These are phyloP conservation scores for Paracoccidioides lutzii DNA, from an alignment of 2,329 filamentous ascomycete species.

Conservation along the genomic window DNA sequence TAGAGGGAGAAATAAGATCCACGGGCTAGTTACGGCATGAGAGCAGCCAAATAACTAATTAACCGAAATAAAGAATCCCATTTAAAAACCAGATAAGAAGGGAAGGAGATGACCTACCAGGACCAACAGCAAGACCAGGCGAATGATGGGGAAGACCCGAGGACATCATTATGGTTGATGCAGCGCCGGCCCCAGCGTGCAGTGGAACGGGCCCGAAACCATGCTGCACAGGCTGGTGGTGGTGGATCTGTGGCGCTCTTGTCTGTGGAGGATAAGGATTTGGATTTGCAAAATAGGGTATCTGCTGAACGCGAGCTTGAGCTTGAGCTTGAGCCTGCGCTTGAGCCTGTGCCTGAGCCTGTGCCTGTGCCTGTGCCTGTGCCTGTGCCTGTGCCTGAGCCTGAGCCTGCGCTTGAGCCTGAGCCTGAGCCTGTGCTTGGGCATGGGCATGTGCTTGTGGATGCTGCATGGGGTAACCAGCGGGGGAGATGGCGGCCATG, in stretches of 20 bases:
- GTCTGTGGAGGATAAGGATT: constrained; percentile 6
- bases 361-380: neutral
- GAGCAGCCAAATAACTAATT: neutral
- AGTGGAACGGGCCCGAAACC: constrained; percentile 9
- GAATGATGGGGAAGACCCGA: constrained; percentile 9
- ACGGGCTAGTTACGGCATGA: neutral
- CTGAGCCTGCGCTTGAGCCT: constrained; percentile 5
- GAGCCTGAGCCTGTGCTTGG: neutral
- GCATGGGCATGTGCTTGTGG: neutral
- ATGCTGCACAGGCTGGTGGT: constrained; percentile 9
- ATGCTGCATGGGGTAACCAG: constrained; percentile 6
- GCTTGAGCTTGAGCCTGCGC: neutral
- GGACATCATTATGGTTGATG: constrained; percentile 11
- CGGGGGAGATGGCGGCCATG: constrained; percentile 5
- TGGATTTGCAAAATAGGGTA: constrained; percentile 8
- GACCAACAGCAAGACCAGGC: constrained; percentile 3
- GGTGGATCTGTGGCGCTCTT: constrained; percentile 6
- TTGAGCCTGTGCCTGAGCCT: neutral
- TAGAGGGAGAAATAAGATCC: neutral
- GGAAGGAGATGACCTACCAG: constrained; percentile 6
- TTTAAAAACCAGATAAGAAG: neutral
- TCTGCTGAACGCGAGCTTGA: constrained; percentile 4
- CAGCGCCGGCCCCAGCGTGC: constrained; percentile 1
- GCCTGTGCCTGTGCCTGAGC: neutral
- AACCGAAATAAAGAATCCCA: no score